These are phyloP conservation scores for Penicillium verrucosum DNA, from an alignment of 2,329 filamentous ascomycete species.

Conservation along the genomic window DNA sequence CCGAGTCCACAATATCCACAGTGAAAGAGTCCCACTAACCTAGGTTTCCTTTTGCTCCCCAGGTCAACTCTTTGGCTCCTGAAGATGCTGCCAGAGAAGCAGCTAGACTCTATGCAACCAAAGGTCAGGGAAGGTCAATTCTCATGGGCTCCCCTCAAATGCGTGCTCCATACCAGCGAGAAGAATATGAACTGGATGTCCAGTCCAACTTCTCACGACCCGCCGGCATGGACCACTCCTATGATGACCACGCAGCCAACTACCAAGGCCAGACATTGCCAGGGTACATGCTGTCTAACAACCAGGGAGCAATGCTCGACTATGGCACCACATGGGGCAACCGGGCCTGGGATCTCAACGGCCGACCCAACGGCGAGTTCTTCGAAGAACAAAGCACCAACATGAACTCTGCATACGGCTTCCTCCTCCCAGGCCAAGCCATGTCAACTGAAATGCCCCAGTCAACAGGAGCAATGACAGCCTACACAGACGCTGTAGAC, in stretches of 20 bases:
- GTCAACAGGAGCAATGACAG: slow-evolving; percentile 22
- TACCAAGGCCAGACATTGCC: slow-evolving; percentile 35
- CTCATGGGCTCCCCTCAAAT: slow-evolving; percentile 15
- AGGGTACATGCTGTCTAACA: slow-evolving; percentile 36
- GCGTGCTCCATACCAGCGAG: slow-evolving; percentile 20
- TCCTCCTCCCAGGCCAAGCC: slow-evolving; percentile 30
- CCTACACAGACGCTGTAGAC: slow-evolving; percentile 24
- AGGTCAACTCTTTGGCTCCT: slow-evolving; percentile 37
- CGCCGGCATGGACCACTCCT: slow-evolving; percentile 26
- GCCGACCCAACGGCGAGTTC: slow-evolving; percentile 22
- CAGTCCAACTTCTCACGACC: slow-evolving; percentile 23
- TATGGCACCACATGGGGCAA: slow-evolving; percentile 30
- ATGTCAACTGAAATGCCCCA: slow-evolving; percentile 27
- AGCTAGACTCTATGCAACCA: slow-evolving; percentile 4
- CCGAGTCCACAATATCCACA: not conserved
- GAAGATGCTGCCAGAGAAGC: slow-evolving; percentile 14
- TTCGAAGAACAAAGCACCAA: slow-evolving; percentile 11
- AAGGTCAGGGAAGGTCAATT: slow-evolving; percentile 12
- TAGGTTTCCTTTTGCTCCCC: not conserved
- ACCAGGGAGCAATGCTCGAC: slow-evolving; percentile 28
- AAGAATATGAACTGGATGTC: slow-evolving; percentile 29
- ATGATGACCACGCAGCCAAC: slow-evolving; percentile 32
- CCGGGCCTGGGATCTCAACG: slow-evolving; percentile 29
- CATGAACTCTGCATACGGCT: slow-evolving; percentile 28
- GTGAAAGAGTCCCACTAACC: not conserved